Evolutionary conservation across 129 eudicot species (phyloP), one percentile per base, ranked within the genome.

Genomic region (Oenanthe sinensis): DNA sequence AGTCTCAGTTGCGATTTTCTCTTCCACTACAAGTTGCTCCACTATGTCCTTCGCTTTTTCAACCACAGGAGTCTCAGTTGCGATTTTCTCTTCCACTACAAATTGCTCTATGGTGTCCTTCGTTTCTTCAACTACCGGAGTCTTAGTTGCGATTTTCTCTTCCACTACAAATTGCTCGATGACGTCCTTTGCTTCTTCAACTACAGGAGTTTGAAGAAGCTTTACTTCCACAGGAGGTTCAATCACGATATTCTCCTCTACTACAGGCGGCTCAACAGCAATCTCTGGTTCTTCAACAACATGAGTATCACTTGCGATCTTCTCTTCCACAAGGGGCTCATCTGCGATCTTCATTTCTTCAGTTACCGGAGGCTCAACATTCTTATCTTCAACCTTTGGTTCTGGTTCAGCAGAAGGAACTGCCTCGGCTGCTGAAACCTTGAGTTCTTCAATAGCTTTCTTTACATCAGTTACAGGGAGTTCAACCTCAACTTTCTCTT

Each of bases 301-400:
- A 10, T 54, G 48, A 2, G 82, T 69, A 62, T 81, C 89, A 0
- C 17, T 78, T 81, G 20, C 9, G 40, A 30, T 17, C 44, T 70
- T 39, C 43, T 36, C 74, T 70, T 70, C 47, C 44, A 70, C 74
- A 70, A 8, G 76, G 28, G 54, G 19, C 49, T 72, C 76, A 72
- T 9, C 47, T 72, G 36, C 76, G 4, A 8, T 72, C 54, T 72
- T n/a, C 33, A 43, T 52, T 13, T n/a, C 54, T 79, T 79, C 77
- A 73, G 47, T 67, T 73, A 74, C 69, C 8, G 77, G 55, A 74
- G 79, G 76, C 49, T 85, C 88, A 4, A 46, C 78, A 3, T 62
- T 22, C 67, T 80, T 75, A 48, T 87, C 88, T 22, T 82, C 91
- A 15, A 62, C 40, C 71, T 80, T 79, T 42, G 50, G 81, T 80